These are phyloP conservation scores for Amaranthus palmeri DNA, from an alignment of 148 eudicot genomes.

Conservation along the genomic window DNA sequence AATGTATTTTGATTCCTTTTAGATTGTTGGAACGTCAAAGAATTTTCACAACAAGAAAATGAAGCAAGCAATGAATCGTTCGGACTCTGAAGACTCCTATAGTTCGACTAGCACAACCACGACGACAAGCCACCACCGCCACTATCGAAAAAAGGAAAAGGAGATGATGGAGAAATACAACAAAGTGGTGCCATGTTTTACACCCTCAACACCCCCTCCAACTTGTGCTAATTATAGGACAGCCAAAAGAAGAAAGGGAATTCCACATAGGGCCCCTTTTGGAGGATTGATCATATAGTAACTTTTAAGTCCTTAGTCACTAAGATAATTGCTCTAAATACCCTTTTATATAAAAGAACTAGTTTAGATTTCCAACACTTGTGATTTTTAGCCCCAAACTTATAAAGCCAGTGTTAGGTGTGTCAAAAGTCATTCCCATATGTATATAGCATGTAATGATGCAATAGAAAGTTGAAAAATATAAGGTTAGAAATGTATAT, in stretches of 20 bases:
- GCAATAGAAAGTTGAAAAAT: conserved; percentile 31
- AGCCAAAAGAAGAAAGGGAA: conserved; percentile 92
- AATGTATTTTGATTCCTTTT: not conserved
- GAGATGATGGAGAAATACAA: not conserved
- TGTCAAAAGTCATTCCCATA: not conserved
- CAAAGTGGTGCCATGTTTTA: conserved; percentile 46
- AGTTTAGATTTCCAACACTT: conserved; percentile 18
- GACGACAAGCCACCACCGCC: not conserved
- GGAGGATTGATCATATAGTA: conserved; percentile 40
- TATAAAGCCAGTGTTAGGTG: conserved; percentile 23
- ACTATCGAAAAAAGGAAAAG: conserved; percentile 8
- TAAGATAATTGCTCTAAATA: conserved; percentile 20
- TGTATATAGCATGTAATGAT: conserved; percentile 22
- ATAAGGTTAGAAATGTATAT: conserved; percentile 18
- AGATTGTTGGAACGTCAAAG: conserved; percentile 79
- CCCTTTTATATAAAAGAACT: conserved; percentile 15
- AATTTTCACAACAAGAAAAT: conserved; percentile 43
- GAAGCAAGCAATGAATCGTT: not conserved
- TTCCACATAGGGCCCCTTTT: conserved; percentile 93
- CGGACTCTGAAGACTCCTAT: conserved; percentile 68
- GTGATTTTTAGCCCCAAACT: conserved; percentile 25
- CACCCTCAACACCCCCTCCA: conserved; percentile 83
- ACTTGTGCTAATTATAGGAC: conserved; percentile 44
- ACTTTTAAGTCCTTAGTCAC: conserved; percentile 20
- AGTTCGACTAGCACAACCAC: conserved; percentile 46